Conservation (phyloP, 2,329 filamentous ascomycete genomes). For the Sarocladiaceae sp. region DNA sequence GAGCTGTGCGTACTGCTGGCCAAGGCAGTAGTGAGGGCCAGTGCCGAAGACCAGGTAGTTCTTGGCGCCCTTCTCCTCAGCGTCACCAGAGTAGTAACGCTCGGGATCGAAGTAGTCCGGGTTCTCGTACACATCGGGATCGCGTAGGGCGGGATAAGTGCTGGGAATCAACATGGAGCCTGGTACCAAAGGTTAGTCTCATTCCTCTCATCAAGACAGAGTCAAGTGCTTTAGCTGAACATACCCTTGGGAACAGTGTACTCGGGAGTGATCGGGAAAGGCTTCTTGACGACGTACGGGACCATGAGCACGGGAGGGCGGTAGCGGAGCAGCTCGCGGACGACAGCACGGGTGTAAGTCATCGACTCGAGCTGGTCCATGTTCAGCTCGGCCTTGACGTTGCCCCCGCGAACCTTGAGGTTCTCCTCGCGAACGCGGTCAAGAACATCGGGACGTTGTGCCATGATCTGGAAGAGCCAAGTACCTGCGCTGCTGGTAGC, state of each 20-base stretch:
- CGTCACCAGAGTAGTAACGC: slow-evolving; percentile 84
- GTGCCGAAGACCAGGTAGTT: slow-evolving; percentile 97
- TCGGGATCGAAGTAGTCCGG: slow-evolving; percentile 88
- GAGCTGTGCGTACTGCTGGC: slow-evolving; percentile 84
- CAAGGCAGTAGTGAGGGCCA: slow-evolving; percentile 93
- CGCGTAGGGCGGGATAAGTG: slow-evolving; percentile 84
- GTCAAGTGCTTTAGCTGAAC: slow-evolving; percentile 14
- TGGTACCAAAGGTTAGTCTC: slow-evolving; percentile 21
- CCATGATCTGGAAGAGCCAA: slow-evolving; percentile 93
- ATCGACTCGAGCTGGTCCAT: slow-evolving; percentile 88
- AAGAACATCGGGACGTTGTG: slow-evolving; percentile 88
- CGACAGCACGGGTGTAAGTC: slow-evolving; percentile 85
- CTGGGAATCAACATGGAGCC: slow-evolving; percentile 93
- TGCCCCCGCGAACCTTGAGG: slow-evolving; percentile 68
- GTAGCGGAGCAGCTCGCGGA: slow-evolving; percentile 88
- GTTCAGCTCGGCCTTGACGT: slow-evolving; percentile 64
- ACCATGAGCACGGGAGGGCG: slow-evolving; percentile 97
- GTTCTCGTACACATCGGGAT: slow-evolving; percentile 86
- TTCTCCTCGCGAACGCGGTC: slow-evolving; percentile 92
- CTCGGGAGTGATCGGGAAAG: slow-evolving; percentile 80
- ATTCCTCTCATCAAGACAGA: background rate
- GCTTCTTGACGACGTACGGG: slow-evolving; percentile 90
- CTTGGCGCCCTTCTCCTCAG: slow-evolving; percentile 80
- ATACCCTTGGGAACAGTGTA: slow-evolving; percentile 90
- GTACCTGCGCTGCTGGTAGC: slow-evolving; percentile 90